Conservation (phyloP, 352 stramenopile genomes). For the Phytophthora pini region DNA sequence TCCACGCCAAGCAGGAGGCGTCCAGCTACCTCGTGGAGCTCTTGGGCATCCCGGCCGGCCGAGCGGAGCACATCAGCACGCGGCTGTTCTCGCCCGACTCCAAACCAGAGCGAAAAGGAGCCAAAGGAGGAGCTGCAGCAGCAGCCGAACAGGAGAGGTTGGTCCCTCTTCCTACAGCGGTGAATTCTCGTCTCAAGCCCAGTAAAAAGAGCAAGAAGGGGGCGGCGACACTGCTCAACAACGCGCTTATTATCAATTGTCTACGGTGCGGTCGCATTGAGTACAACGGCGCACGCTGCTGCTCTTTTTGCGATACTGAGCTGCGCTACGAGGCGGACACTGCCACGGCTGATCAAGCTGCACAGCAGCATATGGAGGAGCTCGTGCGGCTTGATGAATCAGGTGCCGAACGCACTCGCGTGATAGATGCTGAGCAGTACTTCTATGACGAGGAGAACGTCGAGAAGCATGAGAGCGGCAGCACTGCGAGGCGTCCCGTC, state of each 20-base stretch:
- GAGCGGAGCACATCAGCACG: slow-evolving; percentile 55
- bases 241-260: slow-evolving; percentile 75
- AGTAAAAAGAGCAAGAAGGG: slow-evolving; percentile 51
- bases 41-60: slow-evolving; percentile 54
- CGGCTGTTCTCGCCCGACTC: slow-evolving; percentile 46
- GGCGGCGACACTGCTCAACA: slow-evolving; percentile 42
- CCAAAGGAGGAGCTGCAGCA: slow-evolving; percentile 5
- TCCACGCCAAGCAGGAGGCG: slow-evolving; percentile 54
- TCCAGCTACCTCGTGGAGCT: slow-evolving; percentile 73
- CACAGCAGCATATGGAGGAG: slow-evolving; percentile 63
- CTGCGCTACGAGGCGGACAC: slow-evolving; percentile 58
- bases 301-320: slow-evolving; percentile 62
- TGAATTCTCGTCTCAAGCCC: slow-evolving; percentile 60
- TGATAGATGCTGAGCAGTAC: slow-evolving; percentile 55
- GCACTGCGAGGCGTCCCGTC: slow-evolving; percentile 31
- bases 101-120: not conserved
- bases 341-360: slow-evolving; percentile 36
- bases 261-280: slow-evolving; percentile 73
- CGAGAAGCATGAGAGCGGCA: slow-evolving; percentile 14
- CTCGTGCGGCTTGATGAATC: slow-evolving; percentile 59
- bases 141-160: slow-evolving; percentile 36
- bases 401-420: slow-evolving; percentile 46
- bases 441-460: slow-evolving; percentile 42
- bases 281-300: slow-evolving; percentile 59
- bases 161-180: slow-evolving; percentile 41